Conservation (phyloP, 108 stramenopile species). For the Licmophora abbreviata region DNA sequence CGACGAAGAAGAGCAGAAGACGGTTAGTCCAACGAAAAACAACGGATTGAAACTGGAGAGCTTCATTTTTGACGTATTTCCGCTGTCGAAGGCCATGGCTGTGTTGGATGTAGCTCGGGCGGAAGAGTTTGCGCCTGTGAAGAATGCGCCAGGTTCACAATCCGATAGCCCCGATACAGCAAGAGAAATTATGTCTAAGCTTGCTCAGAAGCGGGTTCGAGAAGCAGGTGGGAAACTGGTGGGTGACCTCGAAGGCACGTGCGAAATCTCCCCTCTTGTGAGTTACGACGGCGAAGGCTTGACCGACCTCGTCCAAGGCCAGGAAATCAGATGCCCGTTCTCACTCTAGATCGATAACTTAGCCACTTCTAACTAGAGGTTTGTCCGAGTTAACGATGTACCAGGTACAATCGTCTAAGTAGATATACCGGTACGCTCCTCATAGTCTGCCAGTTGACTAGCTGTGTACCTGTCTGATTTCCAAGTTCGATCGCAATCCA, state of each 20-base stretch:
- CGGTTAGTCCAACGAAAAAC: conserved; percentile 50
- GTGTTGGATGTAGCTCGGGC: conserved; percentile 83
- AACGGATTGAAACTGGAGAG: conserved; percentile 98
- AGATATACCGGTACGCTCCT: too few relatives aligned
- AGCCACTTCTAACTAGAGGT: too few relatives aligned
- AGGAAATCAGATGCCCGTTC: conserved; percentile 60
- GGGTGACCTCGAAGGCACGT: conserved; percentile 26
- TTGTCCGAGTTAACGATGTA: too few relatives aligned
- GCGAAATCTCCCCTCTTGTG: conserved; percentile 71
- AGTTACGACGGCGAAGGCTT: conserved; percentile 79
- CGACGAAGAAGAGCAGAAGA: conserved; percentile 42
- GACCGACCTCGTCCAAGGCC: conserved; percentile 40
- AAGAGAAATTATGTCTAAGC: conserved; percentile 42
- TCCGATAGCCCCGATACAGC: conserved; percentile 84
- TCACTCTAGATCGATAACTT: conserved; percentile 24
- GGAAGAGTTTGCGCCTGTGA: conserved; percentile 97
- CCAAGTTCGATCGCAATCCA: too few relatives aligned
- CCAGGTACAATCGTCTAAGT: too few relatives aligned
- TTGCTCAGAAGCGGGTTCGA: conserved; percentile 60
- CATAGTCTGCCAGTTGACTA: too few relatives aligned
- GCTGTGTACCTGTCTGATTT: too few relatives aligned
- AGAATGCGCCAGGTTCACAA: conserved; percentile 77
- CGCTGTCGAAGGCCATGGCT: conserved; percentile 77
- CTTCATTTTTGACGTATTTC: conserved; percentile 99
- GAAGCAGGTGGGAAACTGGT: conserved; percentile 53